Evolutionary conservation across 441 rosid genomes (phyloP).

Genomic region (Corymbia citriodora): DNA sequence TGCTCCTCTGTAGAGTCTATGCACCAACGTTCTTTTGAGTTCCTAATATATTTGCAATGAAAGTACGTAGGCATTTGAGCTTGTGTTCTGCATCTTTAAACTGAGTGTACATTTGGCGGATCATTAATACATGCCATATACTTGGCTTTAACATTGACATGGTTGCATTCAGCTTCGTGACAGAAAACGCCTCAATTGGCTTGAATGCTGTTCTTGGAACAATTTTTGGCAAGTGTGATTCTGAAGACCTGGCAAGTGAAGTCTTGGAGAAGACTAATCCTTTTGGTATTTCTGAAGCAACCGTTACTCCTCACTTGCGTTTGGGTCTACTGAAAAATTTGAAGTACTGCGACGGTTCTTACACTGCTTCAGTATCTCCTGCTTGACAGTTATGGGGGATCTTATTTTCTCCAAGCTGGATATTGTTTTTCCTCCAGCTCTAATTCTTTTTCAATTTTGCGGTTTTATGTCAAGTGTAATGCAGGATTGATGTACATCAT

Average conservation of each 20-base stretch:
- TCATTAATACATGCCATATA: not conserved
- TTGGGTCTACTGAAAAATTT: conserved; percentile 64
- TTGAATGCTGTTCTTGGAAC: conserved; percentile 64
- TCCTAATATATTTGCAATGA: not conserved
- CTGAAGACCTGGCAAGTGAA: conserved; percentile 19
- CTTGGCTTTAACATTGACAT: not conserved
- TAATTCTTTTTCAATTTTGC: not conserved
- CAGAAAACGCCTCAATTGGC: conserved; percentile 59
- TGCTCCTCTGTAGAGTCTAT: not conserved
- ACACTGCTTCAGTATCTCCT: conserved; percentile 51
- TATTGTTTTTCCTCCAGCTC: not conserved
- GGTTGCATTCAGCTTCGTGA: conserved; percentile 48
- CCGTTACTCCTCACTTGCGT: conserved; percentile 36
- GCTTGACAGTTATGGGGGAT: conserved; percentile 22
- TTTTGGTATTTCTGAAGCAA: conserved; percentile 43
- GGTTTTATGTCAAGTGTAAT: not conserved
- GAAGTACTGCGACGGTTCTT: conserved; percentile 52
- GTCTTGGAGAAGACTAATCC: conserved; percentile 21
- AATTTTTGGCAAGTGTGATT: conserved; percentile 20
- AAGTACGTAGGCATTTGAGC: not conserved
- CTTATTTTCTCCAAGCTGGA: not conserved
- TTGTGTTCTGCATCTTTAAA: not conserved
- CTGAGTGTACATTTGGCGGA: not conserved
- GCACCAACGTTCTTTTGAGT: not conserved
- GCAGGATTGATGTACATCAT: not conserved